phyloP scores from a whole-genome alignment of 1,284 basidiomycete genomes.

The Ustilago xerochloae region DNA sequence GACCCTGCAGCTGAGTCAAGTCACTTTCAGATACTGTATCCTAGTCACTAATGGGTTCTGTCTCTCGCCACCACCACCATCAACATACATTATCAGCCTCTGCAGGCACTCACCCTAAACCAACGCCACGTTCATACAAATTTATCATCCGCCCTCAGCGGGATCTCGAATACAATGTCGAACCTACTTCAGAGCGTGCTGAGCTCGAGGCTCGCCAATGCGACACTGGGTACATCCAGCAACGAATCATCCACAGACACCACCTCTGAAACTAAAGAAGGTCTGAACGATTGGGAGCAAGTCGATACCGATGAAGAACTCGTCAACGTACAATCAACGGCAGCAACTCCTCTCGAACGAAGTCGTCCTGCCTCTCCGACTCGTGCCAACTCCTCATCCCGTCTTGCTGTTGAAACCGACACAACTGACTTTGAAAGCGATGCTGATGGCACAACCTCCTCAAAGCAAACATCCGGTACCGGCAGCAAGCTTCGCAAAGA shows the following conservation, averaged over 20 bases:
- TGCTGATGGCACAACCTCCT: conserved; percentile 7
- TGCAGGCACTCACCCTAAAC: not conserved
- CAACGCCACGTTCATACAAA: too few relatives aligned
- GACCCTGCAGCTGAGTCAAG: conserved; percentile 21
- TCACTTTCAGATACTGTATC: conserved; percentile 5
- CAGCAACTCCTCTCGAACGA: conserved; percentile 47
- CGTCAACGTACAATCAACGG: conserved; percentile 37
- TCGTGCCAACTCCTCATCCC: conserved; percentile 26
- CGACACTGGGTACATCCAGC: conserved; percentile 28
- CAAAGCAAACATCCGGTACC: not conserved
- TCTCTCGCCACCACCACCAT: not conserved
- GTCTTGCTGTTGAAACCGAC: conserved; percentile 40
- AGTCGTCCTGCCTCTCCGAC: conserved; percentile 45
- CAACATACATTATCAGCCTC: not conserved
- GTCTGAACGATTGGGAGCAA: conserved; percentile 55
- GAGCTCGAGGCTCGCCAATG: conserved; percentile 52
- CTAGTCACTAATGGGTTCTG: not conserved
- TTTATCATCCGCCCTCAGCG: not conserved
- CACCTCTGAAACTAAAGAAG: conserved; percentile 15
- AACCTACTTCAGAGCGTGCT: conserved; percentile 56
- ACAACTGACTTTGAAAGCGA: conserved; percentile 45
- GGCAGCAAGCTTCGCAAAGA: conserved; percentile 22
- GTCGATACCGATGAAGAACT: conserved; percentile 56
- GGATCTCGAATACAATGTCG: conserved; percentile 44
- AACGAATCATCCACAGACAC: conserved; percentile 9